Base-by-base conservation (phyloP, 2,329 filamentous ascomycete species). In the Aspergillus hiratsukae region DNA sequence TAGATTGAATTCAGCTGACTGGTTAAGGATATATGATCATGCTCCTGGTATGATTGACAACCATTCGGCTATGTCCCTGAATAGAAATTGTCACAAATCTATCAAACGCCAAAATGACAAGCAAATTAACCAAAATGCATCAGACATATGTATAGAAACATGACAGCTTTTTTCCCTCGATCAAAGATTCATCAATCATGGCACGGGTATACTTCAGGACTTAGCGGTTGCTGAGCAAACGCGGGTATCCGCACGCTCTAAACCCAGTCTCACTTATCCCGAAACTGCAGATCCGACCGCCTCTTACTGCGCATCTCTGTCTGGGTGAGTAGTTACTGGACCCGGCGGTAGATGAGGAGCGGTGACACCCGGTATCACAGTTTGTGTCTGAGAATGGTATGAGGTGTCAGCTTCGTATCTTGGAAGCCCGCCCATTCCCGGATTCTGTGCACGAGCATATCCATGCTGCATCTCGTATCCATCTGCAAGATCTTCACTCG, bases 401-500 rank as follows among this genome's bases (percentile, higher is more conserved):
- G 66, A 58, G 31, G 65, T 72, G 46, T 66, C 63, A 9, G 57
- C 48, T 11, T 71, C 62, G 51, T 69, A 70, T 41, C 58, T 60
- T 4, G 65, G 60, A 37, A 65, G 55, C 1, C 58, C 60, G 1
- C 52, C 52, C 23, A 61, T 52, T n/a, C 29, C 58, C 5, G 65
- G 65, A 9, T 68, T 68, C 19, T 64, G 63, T 14, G 68, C 51
- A 48, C 54, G 62, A 23, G 59, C 48, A 55, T 71, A 71, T 2
- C 66, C 64, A 46, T 62, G 58, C 51, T 70, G 70, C 73, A 75
- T 75, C 58, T 75, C 72, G 58, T 69, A 75, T 1, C 68, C 71
- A 48, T 66, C 62, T 1, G 62, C 64, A 4, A 71, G 61, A 51
- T 75, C 72, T 49, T 75, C 73, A 21, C 71, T 73, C 1, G 72